Evolutionary conservation across 345 rosid genomes (phyloP).

Genomic region (Geranium rotundifolium): DNA sequence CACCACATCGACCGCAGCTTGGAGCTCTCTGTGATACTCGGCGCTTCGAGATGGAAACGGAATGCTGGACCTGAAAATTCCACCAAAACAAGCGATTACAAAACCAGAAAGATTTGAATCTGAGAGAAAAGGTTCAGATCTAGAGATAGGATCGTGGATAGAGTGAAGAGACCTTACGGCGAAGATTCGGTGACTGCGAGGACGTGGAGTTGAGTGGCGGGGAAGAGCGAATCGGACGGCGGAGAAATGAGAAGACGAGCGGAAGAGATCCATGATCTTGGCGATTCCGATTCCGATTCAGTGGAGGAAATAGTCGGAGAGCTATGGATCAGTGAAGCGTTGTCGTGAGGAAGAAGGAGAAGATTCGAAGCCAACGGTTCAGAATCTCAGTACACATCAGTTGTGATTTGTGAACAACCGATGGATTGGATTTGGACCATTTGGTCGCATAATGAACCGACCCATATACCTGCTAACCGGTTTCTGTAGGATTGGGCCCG

Average conservation of each 20-base stretch:
- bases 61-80: constrained; percentile 36
- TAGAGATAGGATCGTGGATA: constrained; percentile 7
- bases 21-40: constrained; percentile 59
- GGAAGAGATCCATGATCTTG: constrained; percentile 41
- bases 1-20: constrained; percentile 56
- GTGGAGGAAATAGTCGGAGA: background rate
- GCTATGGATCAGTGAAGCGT: background rate
- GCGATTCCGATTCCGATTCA: background rate
- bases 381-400: background rate
- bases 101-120: background rate
- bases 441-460: no score
- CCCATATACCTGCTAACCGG: no score
- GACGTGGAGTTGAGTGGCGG: constrained; percentile 8
- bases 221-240: constrained; percentile 22
- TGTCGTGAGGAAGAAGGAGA: background rate
- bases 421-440: no score
- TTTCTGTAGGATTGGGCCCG: no score
- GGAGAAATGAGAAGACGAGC: constrained; percentile 25
- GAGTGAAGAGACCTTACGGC: constrained; percentile 29
- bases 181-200: constrained; percentile 20
- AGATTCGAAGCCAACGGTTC: background rate
- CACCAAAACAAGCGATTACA: background rate
- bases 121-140: background rate
- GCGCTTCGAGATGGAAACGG: constrained; percentile 55
- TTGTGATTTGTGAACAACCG: no score